phyloP scores from a whole-genome alignment of 2,329 filamentous ascomycete genomes.

The Aphanoascus verrucosus region DNA sequence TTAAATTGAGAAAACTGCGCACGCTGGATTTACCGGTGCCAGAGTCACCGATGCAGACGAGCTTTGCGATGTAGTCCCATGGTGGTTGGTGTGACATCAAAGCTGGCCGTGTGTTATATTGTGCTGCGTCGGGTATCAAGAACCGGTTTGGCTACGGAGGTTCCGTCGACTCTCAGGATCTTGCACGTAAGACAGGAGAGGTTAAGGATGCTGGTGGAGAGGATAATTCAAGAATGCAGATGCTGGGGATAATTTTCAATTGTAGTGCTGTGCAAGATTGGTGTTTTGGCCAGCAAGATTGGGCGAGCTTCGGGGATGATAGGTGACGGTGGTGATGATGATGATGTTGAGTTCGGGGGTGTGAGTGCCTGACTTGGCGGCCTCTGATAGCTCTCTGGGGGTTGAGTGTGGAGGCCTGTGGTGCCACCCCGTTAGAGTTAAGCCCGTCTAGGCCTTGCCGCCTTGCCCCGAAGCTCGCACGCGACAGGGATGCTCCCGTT shows the following conservation, averaged over 20 bases:
- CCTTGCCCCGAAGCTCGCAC: background rate
- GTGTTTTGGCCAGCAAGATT: background rate
- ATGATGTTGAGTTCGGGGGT: background rate
- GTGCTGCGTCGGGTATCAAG: slow-evolving; percentile 9
- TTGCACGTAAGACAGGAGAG: background rate
- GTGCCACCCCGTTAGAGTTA: slow-evolving; percentile 3
- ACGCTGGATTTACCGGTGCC: slow-evolving; percentile 85
- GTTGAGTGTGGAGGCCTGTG: background rate
- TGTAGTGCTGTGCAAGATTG: background rate
- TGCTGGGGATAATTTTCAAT: background rate
- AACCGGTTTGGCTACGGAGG: background rate
- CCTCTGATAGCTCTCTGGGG: slow-evolving; percentile 6
- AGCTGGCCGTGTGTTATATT: slow-evolving; percentile 17
- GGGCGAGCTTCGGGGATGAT: slow-evolving; percentile 3
- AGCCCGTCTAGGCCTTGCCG: background rate
- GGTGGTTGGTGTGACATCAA: slow-evolving; percentile 49
- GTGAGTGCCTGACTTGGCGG: slow-evolving; percentile 9
- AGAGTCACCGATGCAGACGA: slow-evolving; percentile 93
- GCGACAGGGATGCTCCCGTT: background rate
- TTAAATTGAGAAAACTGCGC: slow-evolving; percentile 22
- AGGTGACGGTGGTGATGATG: background rate
- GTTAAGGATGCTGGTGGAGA: background rate
- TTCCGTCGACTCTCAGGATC: background rate
- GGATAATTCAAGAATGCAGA: background rate
- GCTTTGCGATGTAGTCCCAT: slow-evolving; percentile 98